phyloP scores from a whole-genome alignment of 805 yeast genomes.

The Isabelozyma heimii region DNA sequence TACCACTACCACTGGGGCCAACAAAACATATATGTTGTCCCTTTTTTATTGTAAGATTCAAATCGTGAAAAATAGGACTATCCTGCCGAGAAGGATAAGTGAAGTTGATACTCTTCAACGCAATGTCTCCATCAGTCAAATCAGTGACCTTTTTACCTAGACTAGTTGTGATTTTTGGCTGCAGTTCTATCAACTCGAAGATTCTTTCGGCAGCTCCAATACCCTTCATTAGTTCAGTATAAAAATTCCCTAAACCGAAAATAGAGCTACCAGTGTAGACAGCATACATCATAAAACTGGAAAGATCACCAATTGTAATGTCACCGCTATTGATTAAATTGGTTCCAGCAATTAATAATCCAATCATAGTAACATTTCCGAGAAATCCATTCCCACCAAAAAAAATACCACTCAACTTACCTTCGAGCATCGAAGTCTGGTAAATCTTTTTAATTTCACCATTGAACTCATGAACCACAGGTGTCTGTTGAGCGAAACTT shows the following conservation, averaged over 20 bases:
- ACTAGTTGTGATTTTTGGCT: slow-evolving; percentile 68
- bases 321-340: slow-evolving; percentile 75
- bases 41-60: slow-evolving; percentile 60
- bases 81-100: slow-evolving; percentile 83
- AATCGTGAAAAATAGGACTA: slow-evolving; percentile 57
- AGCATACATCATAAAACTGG: slow-evolving; percentile 94
- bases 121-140: slow-evolving; percentile 51
- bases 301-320: slow-evolving; percentile 81
- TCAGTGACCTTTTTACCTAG: slow-evolving; percentile 49
- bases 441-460: slow-evolving; percentile 64
- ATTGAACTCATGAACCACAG: slow-evolving; percentile 75
- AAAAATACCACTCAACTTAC: slow-evolving; percentile 70
- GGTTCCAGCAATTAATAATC: slow-evolving; percentile 76
- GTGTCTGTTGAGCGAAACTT: slow-evolving; percentile 80
- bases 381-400: slow-evolving; percentile 78
- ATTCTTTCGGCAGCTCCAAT: slow-evolving; percentile 93
- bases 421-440: slow-evolving; percentile 74
- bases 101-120: slow-evolving; percentile 63
- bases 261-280: slow-evolving; percentile 92
- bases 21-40: slow-evolving; percentile 93
- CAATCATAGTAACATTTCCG: slow-evolving; percentile 79
- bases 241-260: slow-evolving; percentile 86
- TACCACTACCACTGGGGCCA: slow-evolving; percentile 97
- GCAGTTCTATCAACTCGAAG: slow-evolving; percentile 79
- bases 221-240: slow-evolving; percentile 94